Percentiles rank a stretch among this genome's conserved stretches.
phyloP scores from a whole-genome alignment of 305 asterid species.

The Andrographis paniculata region DNA sequence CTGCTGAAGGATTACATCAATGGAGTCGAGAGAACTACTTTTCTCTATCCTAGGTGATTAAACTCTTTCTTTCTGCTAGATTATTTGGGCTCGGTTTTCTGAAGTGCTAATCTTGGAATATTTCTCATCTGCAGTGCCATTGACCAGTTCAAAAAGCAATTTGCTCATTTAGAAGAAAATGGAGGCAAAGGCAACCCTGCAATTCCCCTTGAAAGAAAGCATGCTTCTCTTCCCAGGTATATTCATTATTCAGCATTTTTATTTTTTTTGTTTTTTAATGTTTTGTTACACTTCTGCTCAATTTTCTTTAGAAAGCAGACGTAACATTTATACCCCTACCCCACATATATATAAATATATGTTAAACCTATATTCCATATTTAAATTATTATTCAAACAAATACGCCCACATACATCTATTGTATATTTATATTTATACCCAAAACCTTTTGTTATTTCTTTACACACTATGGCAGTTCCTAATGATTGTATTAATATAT shows the following conservation, averaged over 20 bases:
- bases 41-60: conserved; percentile 65
- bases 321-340: too few relatives aligned
- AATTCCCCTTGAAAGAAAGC: conserved; percentile 57
- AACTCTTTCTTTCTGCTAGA: conserved; percentile 2
- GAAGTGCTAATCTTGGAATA: conserved; percentile 16
- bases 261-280: neutral
- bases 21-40: conserved; percentile 58
- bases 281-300: neutral
- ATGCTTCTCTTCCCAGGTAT: conserved; percentile 79
- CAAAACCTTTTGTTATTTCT: too few relatives aligned
- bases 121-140: conserved; percentile 47
- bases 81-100: neutral
- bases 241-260: neutral
- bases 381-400: too few relatives aligned
- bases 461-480: too few relatives aligned
- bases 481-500: neutral
- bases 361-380: too few relatives aligned
- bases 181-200: conserved; percentile 46
- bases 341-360: too few relatives aligned
- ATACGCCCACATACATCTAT: too few relatives aligned
- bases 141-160: conserved; percentile 69
- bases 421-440: too few relatives aligned
- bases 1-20: conserved; percentile 64
- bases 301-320: too few relatives aligned
- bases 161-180: conserved; percentile 72